These are phyloP conservation scores for Colletotrichum godetiae DNA, from an alignment of 2,329 filamentous ascomycete species.

Conservation along the genomic window DNA sequence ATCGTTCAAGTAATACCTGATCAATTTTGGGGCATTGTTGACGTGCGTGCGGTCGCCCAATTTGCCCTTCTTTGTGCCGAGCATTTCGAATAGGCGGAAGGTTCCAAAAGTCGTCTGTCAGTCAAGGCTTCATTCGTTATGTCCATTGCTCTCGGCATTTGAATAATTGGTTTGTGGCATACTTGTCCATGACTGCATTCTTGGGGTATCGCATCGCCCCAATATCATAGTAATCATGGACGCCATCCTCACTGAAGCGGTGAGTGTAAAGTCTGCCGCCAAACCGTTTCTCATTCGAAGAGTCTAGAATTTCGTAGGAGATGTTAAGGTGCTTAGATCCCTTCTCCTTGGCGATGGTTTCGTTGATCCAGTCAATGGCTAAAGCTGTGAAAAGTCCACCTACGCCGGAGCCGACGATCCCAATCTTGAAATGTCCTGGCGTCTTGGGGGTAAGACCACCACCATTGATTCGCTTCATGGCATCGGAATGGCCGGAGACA, in stretches of 20 bases:
- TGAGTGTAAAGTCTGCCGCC: constrained; percentile 50
- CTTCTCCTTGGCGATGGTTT: constrained; percentile 26
- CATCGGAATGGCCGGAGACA: not conserved
- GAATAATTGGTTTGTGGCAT: no score
- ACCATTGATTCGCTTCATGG: fast-evolving
- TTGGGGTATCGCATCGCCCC: constrained; percentile 54
- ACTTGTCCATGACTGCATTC: constrained; percentile 42
- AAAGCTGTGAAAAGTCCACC: constrained; percentile 49
- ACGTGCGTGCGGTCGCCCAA: not conserved
- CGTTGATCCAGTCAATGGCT: constrained; percentile 43
- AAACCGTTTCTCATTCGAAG: constrained; percentile 40
- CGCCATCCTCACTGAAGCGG: constrained; percentile 40
- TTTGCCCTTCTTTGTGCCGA: not conserved
- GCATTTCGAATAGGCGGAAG: not conserved
- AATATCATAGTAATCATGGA: constrained; percentile 53
- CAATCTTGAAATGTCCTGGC: constrained; percentile 29
- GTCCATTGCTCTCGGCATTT: no score
- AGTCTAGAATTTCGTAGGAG: constrained; percentile 48
- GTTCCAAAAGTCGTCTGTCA: not conserved
- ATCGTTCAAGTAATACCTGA: not conserved
- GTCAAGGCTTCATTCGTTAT: no score
- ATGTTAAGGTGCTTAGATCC: constrained; percentile 47
- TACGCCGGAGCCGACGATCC: constrained; percentile 50
- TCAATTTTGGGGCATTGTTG: not conserved
- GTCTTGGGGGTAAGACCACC: not conserved